Evolutionary conservation across 2,329 filamentous ascomycete genomes (phyloP).

Genomic region (Aureobasidium sp.): DNA sequence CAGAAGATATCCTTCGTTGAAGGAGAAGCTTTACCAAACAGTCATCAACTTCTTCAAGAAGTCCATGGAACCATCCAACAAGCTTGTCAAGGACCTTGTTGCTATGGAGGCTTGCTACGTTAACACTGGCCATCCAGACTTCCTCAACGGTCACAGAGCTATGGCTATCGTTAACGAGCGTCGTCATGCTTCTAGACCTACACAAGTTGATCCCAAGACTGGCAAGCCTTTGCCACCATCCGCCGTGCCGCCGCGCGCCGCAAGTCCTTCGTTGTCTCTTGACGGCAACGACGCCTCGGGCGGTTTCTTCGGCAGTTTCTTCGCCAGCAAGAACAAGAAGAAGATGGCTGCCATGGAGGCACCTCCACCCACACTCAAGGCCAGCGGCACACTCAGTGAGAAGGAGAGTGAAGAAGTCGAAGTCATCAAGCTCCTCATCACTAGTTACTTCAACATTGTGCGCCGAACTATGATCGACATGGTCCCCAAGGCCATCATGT

Average conservation of each 20-base stretch:
- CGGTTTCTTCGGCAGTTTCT: constrained; percentile 98
- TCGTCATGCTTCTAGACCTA: constrained; percentile 70
- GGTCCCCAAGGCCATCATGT: constrained; percentile 99
- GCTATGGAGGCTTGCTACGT: constrained; percentile 95
- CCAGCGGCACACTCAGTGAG: constrained; percentile 86
- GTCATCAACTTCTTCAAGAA: constrained; percentile 97
- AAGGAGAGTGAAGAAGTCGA: constrained; percentile 94
- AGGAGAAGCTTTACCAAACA: constrained; percentile 92
- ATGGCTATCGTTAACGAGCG: constrained; percentile 98
- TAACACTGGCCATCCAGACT: constrained; percentile 97
- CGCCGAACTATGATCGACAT: constrained; percentile 99
- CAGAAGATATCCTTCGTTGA: constrained; percentile 83
- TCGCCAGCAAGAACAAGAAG: constrained; percentile 99
- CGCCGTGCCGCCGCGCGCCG: constrained; percentile 59
- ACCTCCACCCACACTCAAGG: constrained; percentile 86
- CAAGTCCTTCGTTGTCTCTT: constrained; percentile 64
- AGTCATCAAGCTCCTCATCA: constrained; percentile 96
- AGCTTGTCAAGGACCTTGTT: constrained; percentile 87
- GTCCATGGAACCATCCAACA: constrained; percentile 96
- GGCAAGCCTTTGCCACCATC: constrained; percentile 76
- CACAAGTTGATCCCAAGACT: constrained; percentile 96
- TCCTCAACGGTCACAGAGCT: constrained; percentile 89
- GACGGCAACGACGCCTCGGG: constrained; percentile 36
- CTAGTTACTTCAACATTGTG: constrained; percentile 96
- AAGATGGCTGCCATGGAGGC: constrained; percentile 99